Conservation (phyloP, 495 filamentous ascomycete genomes). For the Ramalina intermedia region DNA sequence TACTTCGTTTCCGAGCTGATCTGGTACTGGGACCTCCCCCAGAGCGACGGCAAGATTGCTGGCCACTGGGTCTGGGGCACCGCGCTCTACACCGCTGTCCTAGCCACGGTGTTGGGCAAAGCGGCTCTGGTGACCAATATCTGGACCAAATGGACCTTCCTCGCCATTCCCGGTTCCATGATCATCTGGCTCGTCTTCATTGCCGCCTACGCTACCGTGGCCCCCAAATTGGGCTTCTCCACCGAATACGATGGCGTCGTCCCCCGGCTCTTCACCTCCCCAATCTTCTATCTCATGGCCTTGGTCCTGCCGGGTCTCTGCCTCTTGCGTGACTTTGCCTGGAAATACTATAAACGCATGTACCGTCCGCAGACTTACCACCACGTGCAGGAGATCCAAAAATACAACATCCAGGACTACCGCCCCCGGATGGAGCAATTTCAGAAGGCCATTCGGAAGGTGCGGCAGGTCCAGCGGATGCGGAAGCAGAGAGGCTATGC, state of each 20-base stretch:
- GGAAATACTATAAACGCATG: constrained; percentile 85
- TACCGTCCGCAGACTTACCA: constrained; percentile 93
- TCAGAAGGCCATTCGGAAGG: constrained; percentile 98
- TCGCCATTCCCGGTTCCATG: constrained; percentile 91
- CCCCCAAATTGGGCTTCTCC: constrained; percentile 71
- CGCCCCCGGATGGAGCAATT: constrained; percentile 99
- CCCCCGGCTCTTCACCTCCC: constrained; percentile 61
- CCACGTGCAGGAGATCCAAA: constrained; percentile 99
- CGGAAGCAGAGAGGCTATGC: constrained; percentile 97
- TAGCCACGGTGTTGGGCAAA: constrained; percentile 88
- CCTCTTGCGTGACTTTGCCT: constrained; percentile 74
- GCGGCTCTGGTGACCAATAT: constrained; percentile 89
- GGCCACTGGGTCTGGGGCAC: constrained; percentile 98
- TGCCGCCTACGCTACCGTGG: constrained; percentile 78
- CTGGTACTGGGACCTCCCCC: constrained; percentile 61
- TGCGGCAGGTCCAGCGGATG: constrained; percentile 97
- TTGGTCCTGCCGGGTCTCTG: constrained; percentile 68
- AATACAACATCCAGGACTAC: constrained; percentile 99
- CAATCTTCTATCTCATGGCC: constrained; percentile 81
- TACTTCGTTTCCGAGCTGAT: constrained; percentile 76
- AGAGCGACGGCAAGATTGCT: constrained; percentile 58
- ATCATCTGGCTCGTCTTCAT: constrained; percentile 83
- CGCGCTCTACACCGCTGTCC: constrained; percentile 75
- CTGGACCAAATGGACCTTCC: constrained; percentile 96
- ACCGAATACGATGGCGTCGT: constrained; percentile 77